Base-by-base conservation (phyloP, 2,329 filamentous ascomycete genomes). In the Fusarium sp. region DNA sequence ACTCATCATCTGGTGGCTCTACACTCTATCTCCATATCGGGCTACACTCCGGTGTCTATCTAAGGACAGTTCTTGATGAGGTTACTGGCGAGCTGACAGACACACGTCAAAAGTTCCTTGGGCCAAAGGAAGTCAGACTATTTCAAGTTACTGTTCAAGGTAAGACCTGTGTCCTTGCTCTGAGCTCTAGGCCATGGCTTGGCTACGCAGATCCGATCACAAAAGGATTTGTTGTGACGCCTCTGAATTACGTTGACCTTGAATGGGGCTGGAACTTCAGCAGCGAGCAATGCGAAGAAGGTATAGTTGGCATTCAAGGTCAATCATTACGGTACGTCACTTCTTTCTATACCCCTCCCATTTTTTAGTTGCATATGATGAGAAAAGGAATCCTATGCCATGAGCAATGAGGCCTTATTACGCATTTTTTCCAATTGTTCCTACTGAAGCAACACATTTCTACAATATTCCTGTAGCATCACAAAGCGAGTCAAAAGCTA, bases 261-360 rank as follows among this genome's bases (percentile, higher is more conserved):
- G 94, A 97, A 78, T 97, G 93, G 84, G 94, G 92, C 5, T 97
- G 94, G 91, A 97, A 96, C 74, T 98, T 99, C 76, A 95, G 92
- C 78, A 97, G 94, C 75, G 93, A 97, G 77, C 92, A 97, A 78
- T 97, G 94, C 74, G 89, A 92, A 43, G 92, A 97, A 80, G 94
- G 94, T 56, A 95, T 97, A 84, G 95, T 97, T 54, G 94, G 94
- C 62, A 95, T 97, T 64, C 92, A 96, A 80, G 93, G 90, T 47
- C 92, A 95, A 78, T 96, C 93, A 76, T 80, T 97, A 70, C 87
- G 93, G 94, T 97, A 89, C 79, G 81, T 81, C 56, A 15, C 55
- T 65, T 63, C 67, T 76, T 76, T 78, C 48, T 14, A 7, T 19
- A 37, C 35, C 8, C 14, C 75, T 75, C 72, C 75, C 71, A 70